A percentile compares a stretch with the other conserved stretches of the same genome.
Conservation (phyloP, 371 early-diverging fungal genomes). For the Circinella umbellata region DNA sequence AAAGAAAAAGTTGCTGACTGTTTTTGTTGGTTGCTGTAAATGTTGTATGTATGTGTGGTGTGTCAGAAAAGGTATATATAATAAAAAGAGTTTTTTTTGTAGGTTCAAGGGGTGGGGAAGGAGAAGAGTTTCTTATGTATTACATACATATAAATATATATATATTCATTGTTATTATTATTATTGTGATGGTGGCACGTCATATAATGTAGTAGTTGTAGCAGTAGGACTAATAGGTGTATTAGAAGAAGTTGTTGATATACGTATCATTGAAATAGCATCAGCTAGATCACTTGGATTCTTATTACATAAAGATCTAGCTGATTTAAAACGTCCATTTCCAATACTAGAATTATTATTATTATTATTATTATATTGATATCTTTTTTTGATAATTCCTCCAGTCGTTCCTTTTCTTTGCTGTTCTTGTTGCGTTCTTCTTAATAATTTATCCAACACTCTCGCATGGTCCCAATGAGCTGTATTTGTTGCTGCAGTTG, state of each 20-base stretch:
- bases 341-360: not conserved
- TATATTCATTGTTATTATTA: not conserved
- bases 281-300: slow-evolving; percentile 21
- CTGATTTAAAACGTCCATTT: not conserved
- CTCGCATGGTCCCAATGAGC: slow-evolving; percentile 21
- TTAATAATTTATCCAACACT: slow-evolving; percentile 18
- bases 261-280: slow-evolving; percentile 20
- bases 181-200: slow-evolving; percentile 1
- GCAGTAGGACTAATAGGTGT: not conserved
- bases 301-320: slow-evolving; percentile 18
- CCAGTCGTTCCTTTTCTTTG: not conserved
- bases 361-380: not conserved
- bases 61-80: too few species aligned
- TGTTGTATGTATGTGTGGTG: too few species aligned
- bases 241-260: slow-evolving; percentile 6
- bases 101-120: too few species aligned
- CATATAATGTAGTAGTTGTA: not conserved
- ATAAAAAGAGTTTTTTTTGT: too few species aligned
- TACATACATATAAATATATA: not conserved
- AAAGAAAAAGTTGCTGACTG: too few species aligned
- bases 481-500: not conserved
- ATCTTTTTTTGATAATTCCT: slow-evolving; percentile 14
- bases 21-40: too few species aligned
- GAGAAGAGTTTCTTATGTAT: not conserved
- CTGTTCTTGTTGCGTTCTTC: slow-evolving; percentile 16